Evolutionary conservation across 2,329 filamentous ascomycete genomes (phyloP).

Genomic region (Fusarium luffae): DNA sequence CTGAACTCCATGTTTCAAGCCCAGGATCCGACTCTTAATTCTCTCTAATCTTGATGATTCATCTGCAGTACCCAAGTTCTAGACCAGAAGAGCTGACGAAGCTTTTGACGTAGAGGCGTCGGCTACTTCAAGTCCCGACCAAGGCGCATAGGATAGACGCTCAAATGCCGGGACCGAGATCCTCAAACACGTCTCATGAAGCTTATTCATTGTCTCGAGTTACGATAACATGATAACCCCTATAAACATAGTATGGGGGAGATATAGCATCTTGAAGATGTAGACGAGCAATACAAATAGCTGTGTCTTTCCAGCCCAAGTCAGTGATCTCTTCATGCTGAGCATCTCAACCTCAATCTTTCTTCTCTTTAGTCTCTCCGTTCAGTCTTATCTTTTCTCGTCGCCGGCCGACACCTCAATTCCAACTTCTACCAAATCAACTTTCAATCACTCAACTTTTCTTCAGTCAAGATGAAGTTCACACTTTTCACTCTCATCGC

Average conservation of each 20-base stretch:
- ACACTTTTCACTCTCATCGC: slow-evolving; percentile 59
- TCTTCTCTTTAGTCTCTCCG: slow-evolving; percentile 12
- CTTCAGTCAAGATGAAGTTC: slow-evolving; percentile 64
- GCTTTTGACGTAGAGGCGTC: neutral
- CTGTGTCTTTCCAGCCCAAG: neutral
- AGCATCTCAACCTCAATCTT: slow-evolving; percentile 7
- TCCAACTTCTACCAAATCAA: slow-evolving; percentile 31
- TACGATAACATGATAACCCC: neutral
- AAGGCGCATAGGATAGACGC: neutral
- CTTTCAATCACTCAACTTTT: slow-evolving; percentile 14
- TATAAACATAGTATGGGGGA: neutral
- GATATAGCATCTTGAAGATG: neutral
- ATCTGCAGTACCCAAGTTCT: neutral
- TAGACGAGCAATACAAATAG: slow-evolving; percentile 30
- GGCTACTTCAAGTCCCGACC: slow-evolving; percentile 8
- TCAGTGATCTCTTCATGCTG: slow-evolving; percentile 6
- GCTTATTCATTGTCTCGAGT: slow-evolving; percentile 24
- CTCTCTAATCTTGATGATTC: slow-evolving; percentile 2
- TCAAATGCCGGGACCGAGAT: neutral
- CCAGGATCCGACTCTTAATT: slow-evolving; percentile 4
- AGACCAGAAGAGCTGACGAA: neutral
- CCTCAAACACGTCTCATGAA: slow-evolving; percentile 31
- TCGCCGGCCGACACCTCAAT: slow-evolving; percentile 63
- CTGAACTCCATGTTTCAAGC: slow-evolving; percentile 26
- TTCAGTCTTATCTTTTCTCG: slow-evolving; percentile 48